Evolutionary conservation across 257 asterid genomes (phyloP), one percentile per base, ranked within the genome.

Genomic region (Capsicum rhomboideum): DNA sequence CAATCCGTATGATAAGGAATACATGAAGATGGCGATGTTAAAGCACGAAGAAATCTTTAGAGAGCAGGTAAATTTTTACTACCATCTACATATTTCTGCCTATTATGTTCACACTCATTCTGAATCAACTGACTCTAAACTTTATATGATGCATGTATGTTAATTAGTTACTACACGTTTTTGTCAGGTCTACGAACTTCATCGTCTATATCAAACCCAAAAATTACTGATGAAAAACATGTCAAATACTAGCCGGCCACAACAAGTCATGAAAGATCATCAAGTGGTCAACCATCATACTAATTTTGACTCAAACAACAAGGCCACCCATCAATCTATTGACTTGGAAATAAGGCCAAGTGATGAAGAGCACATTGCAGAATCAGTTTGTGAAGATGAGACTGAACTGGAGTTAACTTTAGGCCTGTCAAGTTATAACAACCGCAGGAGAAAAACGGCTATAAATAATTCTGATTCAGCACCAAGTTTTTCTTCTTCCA

Each of bases 41-140:
- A 94, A 96, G 90, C 99, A 96, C 85, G 99, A 96, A 85, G 96
- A 94, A 88, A 92, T 93, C 20, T 96, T 96, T 77, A 91, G 97
- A 82, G 96, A 93, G 71, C 99, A 95, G 97, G 99, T 95, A 86
- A 17, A 44, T 21, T 56, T n/a, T 23, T 72, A n/a, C 13, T 67
- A 6, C 21, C 55, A 8, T 20, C 23, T 10, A 18, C 17, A 6
- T 58, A 58, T 58, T n/a, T n/a, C n/a, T n/a, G n/a, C n/a, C n/a
- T n/a, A n/a, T n/a, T 58, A 9, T 58, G 72, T 64, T 66, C 23
- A 63, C 74, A 1, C 12, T 16, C 18, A 23, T 75, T 49, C 2
- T 82, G 50, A 44, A 42, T 28, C 20, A 0, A 14, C 8, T n/a
- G 17, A n/a, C 67, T 79, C n/a, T 20, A 8, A 13, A 53, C n/a